Evolutionary conservation across 1,284 basidiomycete genomes (phyloP).

Genomic region (Fomitopsis pinicola): DNA sequence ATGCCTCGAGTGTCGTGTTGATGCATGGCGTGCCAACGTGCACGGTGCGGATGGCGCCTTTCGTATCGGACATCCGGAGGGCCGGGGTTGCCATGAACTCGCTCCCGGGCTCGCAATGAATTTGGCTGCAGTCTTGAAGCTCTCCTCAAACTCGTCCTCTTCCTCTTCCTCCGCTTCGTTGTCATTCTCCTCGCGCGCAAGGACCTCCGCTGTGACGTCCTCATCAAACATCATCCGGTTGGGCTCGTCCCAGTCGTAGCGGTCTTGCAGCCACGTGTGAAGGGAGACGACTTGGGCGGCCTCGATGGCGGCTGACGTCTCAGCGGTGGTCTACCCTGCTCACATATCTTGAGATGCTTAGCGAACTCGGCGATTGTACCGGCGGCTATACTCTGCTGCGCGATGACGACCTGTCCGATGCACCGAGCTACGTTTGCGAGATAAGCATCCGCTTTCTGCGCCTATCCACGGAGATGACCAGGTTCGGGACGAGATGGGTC

Average conservation of each 20-base stretch:
- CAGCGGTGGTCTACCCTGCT: too few relatives aligned
- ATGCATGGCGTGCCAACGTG: not conserved
- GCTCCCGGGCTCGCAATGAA: too few relatives aligned
- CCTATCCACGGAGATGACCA: too few relatives aligned
- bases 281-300: slow-evolving; percentile 8
- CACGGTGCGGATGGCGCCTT: not conserved
- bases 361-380: too few relatives aligned
- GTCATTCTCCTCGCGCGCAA: slow-evolving; percentile 1
- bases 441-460: too few relatives aligned
- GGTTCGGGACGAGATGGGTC: too few relatives aligned
- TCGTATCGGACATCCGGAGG: not conserved
- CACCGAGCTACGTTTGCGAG: too few relatives aligned
- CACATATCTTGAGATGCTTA: too few relatives aligned
- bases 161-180: not conserved
- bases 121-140: slow-evolving; percentile 10
- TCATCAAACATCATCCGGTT: slow-evolving; percentile 10
- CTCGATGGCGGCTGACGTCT: slow-evolving; percentile 6
- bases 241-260: slow-evolving; percentile 10
- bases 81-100: slow-evolving; percentile 11
- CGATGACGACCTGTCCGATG: too few relatives aligned
- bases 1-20: not conserved
- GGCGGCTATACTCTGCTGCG: too few relatives aligned
- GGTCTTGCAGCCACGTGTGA: slow-evolving; percentile 11
- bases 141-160: slow-evolving; percentile 10
- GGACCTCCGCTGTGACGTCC: slow-evolving; percentile 8